phyloP scores from a whole-genome alignment of 768 basidiomycete species.

The Leccinum obscurum region DNA sequence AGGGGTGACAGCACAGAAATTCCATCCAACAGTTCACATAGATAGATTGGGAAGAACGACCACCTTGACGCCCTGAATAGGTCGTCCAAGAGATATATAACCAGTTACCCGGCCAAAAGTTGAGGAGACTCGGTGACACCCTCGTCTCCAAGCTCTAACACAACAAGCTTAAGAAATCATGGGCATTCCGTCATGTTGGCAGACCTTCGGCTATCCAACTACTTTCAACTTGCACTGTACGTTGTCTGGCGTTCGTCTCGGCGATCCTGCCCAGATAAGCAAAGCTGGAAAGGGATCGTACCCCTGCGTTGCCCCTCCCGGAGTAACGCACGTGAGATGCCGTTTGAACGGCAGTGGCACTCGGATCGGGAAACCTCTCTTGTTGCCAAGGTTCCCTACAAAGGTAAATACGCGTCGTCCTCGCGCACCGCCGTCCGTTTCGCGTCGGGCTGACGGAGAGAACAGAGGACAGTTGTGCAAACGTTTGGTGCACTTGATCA shows the following conservation, averaged over 20 bases:
- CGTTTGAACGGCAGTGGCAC: neutral
- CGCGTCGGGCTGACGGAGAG: too few relatives aligned
- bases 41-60: neutral
- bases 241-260: neutral
- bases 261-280: neutral
- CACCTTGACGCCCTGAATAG: neutral
- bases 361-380: neutral
- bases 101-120: neutral
- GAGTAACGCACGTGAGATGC: neutral
- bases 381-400: neutral
- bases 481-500: neutral
- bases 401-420: neutral
- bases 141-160: neutral
- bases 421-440: neutral
- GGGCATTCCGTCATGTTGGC: neutral
- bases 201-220: neutral
- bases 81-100: neutral
- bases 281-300: neutral
- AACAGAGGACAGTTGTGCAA: neutral
- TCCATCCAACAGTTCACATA: neutral
- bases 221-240: neutral
- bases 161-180: neutral
- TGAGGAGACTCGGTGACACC: neutral
- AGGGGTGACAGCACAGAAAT: neutral
- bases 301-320: neutral